Percentiles rank a stretch among this genome's conserved stretches.
phyloP scores from a whole-genome alignment of 192 early-diverging fungal genomes.

The Linnemannia zychae region DNA sequence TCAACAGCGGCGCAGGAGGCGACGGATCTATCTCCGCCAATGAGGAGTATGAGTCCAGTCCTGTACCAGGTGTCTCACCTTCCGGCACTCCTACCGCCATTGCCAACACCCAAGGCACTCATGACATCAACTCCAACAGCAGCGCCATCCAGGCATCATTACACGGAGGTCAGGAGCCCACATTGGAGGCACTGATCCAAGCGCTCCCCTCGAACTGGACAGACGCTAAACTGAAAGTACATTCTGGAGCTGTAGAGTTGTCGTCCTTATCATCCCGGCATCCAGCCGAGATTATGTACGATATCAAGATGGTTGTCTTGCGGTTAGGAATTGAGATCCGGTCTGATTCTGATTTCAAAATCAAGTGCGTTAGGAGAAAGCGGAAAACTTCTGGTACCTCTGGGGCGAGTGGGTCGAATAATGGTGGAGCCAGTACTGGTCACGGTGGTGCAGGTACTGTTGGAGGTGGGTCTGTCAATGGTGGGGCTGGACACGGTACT shows the following conservation, averaged over 20 bases:
- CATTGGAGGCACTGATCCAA: constrained; percentile 25
- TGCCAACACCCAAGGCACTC: background rate
- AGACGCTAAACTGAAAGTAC: constrained; percentile 74
- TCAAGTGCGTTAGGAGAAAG: constrained; percentile 66
- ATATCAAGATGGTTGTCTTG: constrained; percentile 70
- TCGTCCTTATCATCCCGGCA: constrained; percentile 74
- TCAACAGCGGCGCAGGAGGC: no score
- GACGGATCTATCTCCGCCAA: constrained; percentile 17
- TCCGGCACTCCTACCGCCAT: background rate
- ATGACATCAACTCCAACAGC: background rate
- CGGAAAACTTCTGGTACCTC: constrained; percentile 44
- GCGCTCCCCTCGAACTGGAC: constrained; percentile 50
- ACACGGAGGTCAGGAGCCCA: constrained; percentile 26
- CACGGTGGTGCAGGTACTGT: background rate
- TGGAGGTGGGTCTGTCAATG: background rate
- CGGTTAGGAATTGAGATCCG: constrained; percentile 68
- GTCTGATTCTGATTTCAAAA: constrained; percentile 69
- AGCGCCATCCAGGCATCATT: constrained; percentile 36
- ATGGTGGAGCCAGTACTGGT: background rate
- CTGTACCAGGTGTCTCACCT: background rate
- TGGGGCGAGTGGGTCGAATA: background rate
- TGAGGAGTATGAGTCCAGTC: constrained; percentile 21
- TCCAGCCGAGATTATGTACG: constrained; percentile 76
- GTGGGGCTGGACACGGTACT: constrained; percentile 1
- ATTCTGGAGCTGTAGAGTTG: constrained; percentile 81